Conservation (phyloP, 495 filamentous ascomycete genomes). For the Pseudomonodictys pantanalensis region DNA sequence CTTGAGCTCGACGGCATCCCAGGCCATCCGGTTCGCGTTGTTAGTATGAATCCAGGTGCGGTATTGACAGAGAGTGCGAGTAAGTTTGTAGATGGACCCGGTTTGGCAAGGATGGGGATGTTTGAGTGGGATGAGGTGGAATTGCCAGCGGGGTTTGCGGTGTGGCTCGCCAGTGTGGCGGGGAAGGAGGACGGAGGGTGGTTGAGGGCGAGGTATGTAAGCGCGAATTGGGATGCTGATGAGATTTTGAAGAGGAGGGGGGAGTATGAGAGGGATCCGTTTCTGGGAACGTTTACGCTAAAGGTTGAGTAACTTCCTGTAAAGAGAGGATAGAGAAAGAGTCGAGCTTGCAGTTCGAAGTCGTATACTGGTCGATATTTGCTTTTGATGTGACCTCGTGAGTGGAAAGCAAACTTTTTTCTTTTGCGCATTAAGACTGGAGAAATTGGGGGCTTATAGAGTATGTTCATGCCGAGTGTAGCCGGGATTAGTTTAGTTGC, state of each 20-base stretch:
- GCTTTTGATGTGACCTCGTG: no score
- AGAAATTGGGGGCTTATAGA: no score
- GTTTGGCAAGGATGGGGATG: neutral
- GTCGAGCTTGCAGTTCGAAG: no score
- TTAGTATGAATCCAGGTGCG: conserved; percentile 5
- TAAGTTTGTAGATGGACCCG: neutral
- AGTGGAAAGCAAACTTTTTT: no score
- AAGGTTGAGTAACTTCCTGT: no score
- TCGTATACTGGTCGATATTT: no score
- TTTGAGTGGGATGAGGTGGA: neutral
- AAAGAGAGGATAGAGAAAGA: no score
- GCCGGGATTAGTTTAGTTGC: no score
- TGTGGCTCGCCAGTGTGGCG: neutral
- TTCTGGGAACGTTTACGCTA: neutral
- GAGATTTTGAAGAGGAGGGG: neutral
- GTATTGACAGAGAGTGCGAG: neutral
- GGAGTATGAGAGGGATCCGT: neutral
- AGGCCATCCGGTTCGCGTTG: neutral
- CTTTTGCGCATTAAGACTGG: no score
- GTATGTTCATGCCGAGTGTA: no score
- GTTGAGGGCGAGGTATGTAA: neutral
- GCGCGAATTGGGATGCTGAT: neutral
- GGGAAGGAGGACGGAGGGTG: neutral
- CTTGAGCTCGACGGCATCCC: neutral
- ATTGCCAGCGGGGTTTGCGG: neutral